These are phyloP conservation scores for Phylloporus arenicola DNA, from an alignment of 768 basidiomycete genomes.

Conservation along the genomic window DNA sequence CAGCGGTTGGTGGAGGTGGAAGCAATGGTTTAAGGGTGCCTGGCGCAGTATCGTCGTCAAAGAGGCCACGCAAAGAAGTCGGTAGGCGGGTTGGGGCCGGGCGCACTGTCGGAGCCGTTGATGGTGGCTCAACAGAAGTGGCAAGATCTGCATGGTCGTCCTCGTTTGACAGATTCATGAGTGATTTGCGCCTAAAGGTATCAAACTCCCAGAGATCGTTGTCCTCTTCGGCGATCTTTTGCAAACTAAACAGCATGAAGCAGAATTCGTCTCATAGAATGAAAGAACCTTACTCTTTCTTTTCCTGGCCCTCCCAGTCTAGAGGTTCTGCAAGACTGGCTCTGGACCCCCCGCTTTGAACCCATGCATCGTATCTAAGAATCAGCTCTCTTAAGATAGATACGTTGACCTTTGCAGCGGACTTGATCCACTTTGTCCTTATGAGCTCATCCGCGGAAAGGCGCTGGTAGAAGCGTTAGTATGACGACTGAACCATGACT, in stretches of 20 bases:
- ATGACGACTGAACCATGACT: neutral
- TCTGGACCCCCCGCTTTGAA: slow-evolving; percentile 60
- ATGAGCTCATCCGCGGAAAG: slow-evolving; percentile 82
- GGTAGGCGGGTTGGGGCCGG: slow-evolving; percentile 55
- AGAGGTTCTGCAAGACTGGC: slow-evolving; percentile 71
- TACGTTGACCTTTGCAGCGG: slow-evolving; percentile 58
- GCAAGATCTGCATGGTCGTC: slow-evolving; percentile 22
- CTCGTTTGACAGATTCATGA: slow-evolving; percentile 17
- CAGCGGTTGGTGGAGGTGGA: slow-evolving; percentile 23
- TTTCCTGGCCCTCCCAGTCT: slow-evolving; percentile 68
- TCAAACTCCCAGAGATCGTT: slow-evolving; percentile 73
- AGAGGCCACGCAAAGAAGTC: slow-evolving; percentile 71
- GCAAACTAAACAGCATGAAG: slow-evolving; percentile 14
- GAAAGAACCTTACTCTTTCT: slow-evolving; percentile 39
- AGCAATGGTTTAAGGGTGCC: slow-evolving; percentile 42
- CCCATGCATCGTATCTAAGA: slow-evolving; percentile 69
- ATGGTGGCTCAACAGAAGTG: slow-evolving; percentile 10
- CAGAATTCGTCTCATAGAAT: neutral
- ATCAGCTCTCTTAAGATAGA: slow-evolving; percentile 76
- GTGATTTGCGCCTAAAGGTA: slow-evolving; percentile 48
- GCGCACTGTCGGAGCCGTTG: slow-evolving; percentile 44
- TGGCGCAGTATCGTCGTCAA: slow-evolving; percentile 52
- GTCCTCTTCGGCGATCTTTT: slow-evolving; percentile 21
- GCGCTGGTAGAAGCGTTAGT: slow-evolving; percentile 46
- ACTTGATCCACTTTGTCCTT: slow-evolving; percentile 89